Percentiles rank a stretch among this genome's conserved stretches.
Conservation (phyloP, 139 green algal species). For the Volvox africanus region DNA sequence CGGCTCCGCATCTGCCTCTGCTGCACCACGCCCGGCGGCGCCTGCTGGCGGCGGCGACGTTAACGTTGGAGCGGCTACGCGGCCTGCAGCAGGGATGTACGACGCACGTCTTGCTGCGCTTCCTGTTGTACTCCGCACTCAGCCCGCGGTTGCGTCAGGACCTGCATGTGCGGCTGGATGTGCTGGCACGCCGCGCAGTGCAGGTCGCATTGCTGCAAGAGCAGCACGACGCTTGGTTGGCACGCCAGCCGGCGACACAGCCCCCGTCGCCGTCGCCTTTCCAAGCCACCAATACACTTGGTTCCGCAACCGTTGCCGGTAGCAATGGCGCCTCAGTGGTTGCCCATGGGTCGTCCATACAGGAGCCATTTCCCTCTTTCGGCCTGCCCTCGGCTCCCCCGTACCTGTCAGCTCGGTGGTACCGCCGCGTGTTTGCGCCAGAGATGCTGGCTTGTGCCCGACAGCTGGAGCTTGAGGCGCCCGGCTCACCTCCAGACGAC, state of each 20-base stretch:
- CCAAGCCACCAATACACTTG: no score
- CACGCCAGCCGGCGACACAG: background rate
- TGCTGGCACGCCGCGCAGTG: background rate
- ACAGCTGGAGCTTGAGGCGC: conserved; percentile 13
- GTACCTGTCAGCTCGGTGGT: background rate
- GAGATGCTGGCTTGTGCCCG: conserved; percentile 9
- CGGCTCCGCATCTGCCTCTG: conserved; percentile 32
- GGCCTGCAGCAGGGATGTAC: conserved; percentile 19
- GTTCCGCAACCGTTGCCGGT: no score
- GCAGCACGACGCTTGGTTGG: conserved; percentile 23
- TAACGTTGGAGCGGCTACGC: conserved; percentile 7
- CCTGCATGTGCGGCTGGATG: conserved; percentile 19
- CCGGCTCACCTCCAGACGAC: background rate
- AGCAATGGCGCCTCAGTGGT: no score
- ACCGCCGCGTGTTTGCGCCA: background rate
- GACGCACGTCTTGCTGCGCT: conserved; percentile 35
- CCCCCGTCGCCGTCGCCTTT: no score
- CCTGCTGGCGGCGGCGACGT: background rate
- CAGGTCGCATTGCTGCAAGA: conserved; percentile 34
- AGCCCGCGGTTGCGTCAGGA: background rate
- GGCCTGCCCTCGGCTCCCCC: background rate
- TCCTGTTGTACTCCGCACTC: conserved; percentile 17
- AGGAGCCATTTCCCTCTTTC: background rate
- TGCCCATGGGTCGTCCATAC: background rate
- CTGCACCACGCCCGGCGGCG: conserved; percentile 13